Evolutionary conservation across 2,329 filamentous ascomycete genomes (phyloP).

Genomic region (Botrytis hyacinthi): DNA sequence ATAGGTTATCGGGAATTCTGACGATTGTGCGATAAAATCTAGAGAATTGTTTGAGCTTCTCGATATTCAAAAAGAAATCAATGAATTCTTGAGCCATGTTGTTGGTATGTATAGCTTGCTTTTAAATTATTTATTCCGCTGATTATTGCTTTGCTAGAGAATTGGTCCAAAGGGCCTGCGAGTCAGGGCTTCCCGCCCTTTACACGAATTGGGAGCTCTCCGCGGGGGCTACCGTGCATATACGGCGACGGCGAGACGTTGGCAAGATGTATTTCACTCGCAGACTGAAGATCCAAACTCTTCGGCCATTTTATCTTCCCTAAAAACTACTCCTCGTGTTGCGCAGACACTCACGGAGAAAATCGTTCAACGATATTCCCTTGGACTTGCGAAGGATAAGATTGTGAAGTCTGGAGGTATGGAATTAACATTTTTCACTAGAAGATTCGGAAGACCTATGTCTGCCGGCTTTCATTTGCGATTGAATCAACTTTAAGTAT

Average conservation of each 20-base stretch:
- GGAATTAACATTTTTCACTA: neutral
- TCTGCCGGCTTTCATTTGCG: neutral
- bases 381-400: constrained; percentile 74
- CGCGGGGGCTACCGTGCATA: constrained; percentile 31
- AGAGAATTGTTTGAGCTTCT: constrained; percentile 13
- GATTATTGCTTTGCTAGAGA: constrained; percentile 14
- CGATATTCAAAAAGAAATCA: neutral
- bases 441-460: neutral
- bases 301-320: constrained; percentile 54
- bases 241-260: constrained; percentile 36
- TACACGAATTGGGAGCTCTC: constrained; percentile 30
- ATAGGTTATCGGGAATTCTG: constrained; percentile 5
- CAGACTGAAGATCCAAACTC: constrained; percentile 55
- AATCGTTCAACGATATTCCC: constrained; percentile 79
- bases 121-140: neutral
- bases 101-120: constrained; percentile 1
- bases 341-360: constrained; percentile 87
- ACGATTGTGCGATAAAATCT: constrained; percentile 7
- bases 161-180: constrained; percentile 36
- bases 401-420: constrained; percentile 62
- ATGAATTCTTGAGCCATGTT: constrained; percentile 22
- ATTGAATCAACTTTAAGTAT: neutral
- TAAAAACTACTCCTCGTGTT: constrained; percentile 41
- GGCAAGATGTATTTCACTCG: constrained; percentile 60
- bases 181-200: constrained; percentile 32